These are phyloP conservation scores for Odontarrhena argentea DNA, from an alignment of 345 rosid genomes.

Conservation along the genomic window DNA sequence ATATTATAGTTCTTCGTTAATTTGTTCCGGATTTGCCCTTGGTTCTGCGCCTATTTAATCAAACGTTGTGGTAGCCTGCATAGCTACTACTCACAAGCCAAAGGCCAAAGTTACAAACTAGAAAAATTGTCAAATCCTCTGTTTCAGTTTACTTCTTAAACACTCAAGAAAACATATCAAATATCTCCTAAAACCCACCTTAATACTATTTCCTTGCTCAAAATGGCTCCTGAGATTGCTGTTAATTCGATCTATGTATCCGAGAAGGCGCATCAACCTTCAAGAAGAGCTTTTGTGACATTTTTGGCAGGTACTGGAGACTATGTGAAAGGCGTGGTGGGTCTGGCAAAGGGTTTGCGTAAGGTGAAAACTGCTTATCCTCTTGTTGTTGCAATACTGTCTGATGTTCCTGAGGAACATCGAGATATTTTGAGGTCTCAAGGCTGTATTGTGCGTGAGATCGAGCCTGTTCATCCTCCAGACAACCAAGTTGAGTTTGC, in stretches of 20 bases:
- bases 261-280: slow-evolving; percentile 42
- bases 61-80: slow-evolving; percentile 13
- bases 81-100: slow-evolving; percentile 24
- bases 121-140: not conserved
- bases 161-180: slow-evolving; percentile 27
- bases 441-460: slow-evolving; percentile 69
- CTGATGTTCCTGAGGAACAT: slow-evolving; percentile 86
- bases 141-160: slow-evolving; percentile 31
- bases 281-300: slow-evolving; percentile 60
- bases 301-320: slow-evolving; percentile 80
- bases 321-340: slow-evolving; percentile 76
- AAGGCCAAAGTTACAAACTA: slow-evolving; percentile 17
- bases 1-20: not conserved
- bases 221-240: slow-evolving; percentile 55
- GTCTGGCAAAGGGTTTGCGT: slow-evolving; percentile 78
- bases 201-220: not conserved
- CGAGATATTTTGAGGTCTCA: slow-evolving; percentile 57
- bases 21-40: slow-evolving; percentile 35
- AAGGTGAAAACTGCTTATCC: slow-evolving; percentile 64
- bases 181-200: slow-evolving; percentile 2
- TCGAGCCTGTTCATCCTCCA: slow-evolving; percentile 75
- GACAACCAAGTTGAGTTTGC: slow-evolving; percentile 68
- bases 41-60: slow-evolving; percentile 26
- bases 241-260: slow-evolving; percentile 34
- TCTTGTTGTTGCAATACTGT: slow-evolving; percentile 74